Evolutionary conservation across 2,329 filamentous ascomycete genomes (phyloP).

Genomic region (Sclerotinia trifoliorum): DNA sequence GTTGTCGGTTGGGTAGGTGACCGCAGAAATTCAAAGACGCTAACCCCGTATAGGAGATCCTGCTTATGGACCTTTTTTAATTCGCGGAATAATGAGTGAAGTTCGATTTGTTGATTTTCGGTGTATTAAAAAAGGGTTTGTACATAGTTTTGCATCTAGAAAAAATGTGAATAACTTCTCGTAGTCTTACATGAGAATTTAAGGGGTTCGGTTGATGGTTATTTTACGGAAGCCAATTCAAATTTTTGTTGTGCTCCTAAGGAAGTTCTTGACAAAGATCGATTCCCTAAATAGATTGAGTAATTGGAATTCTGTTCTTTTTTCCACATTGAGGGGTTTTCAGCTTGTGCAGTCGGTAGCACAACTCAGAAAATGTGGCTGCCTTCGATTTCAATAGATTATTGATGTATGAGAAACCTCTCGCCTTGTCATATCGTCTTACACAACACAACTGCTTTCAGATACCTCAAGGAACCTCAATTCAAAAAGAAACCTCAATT

Average conservation of each 20-base stretch:
- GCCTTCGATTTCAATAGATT: too few species aligned
- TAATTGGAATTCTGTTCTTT: too few species aligned
- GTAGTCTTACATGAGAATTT: too few species aligned
- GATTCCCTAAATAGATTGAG: neutral
- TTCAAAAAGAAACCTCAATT: too few species aligned
- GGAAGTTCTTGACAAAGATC: neutral
- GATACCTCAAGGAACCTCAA: too few species aligned
- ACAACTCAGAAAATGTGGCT: too few species aligned
- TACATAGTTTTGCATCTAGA: neutral
- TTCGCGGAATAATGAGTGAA: neutral
- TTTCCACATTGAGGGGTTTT: too few species aligned
- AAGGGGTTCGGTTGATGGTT: slow-evolving; percentile 4
- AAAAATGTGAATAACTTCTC: neutral
- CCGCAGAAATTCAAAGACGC: neutral
- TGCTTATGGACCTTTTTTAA: neutral
- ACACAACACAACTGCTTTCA: too few species aligned
- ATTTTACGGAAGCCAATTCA: neutral
- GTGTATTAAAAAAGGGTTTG: too few species aligned
- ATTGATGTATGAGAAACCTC: too few species aligned
- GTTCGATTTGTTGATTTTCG: neutral
- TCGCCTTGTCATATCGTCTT: too few species aligned
- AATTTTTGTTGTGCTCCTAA: neutral
- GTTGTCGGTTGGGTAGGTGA: neutral
- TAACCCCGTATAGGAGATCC: neutral
- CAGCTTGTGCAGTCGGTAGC: too few species aligned